Percentiles rank a stretch among this genome's conserved stretches.
Evolutionary conservation across 1,284 basidiomycete genomes (phyloP).

Genomic region (Fistulina hepatica): DNA sequence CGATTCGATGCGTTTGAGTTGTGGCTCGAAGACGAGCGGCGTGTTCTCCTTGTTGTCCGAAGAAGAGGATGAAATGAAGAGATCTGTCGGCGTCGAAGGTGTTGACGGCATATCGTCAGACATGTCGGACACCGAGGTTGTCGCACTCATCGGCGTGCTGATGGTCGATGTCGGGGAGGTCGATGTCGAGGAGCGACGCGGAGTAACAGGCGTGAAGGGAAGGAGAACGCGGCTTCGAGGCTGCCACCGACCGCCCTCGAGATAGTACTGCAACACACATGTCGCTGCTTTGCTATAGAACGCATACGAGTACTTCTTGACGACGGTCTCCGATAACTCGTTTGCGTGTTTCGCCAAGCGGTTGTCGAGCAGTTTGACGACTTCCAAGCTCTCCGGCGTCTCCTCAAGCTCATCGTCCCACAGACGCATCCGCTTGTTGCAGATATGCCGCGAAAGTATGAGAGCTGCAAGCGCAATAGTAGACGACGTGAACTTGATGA

Average conservation of each 20-base stretch:
- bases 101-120: conserved; percentile 77
- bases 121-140: conserved; percentile 58
- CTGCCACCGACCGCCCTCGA: conserved; percentile 62
- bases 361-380: conserved; percentile 78
- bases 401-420: conserved; percentile 47
- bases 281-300: conserved; percentile 94
- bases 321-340: conserved; percentile 83
- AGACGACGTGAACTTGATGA: conserved; percentile 78
- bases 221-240: conserved; percentile 20
- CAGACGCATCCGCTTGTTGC: conserved; percentile 50
- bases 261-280: conserved; percentile 86
- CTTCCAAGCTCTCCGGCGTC: conserved; percentile 63
- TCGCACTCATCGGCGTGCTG: conserved; percentile 62
- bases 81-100: conserved; percentile 58
- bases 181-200: conserved; percentile 48
- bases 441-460: conserved; percentile 81
- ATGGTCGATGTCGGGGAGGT: conserved; percentile 41
- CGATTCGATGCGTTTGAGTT: conserved; percentile 51
- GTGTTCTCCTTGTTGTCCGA: conserved; percentile 74
- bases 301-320: conserved; percentile 95
- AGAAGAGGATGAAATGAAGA: conserved; percentile 31
- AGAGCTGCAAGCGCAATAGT: conserved; percentile 82
- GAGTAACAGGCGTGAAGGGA: conserved; percentile 55
- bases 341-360: conserved; percentile 80
- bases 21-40: conserved; percentile 54